Base-by-base conservation (phyloP, 2,329 filamentous ascomycete species). In the Pseudogymnoascus sp. region DNA sequence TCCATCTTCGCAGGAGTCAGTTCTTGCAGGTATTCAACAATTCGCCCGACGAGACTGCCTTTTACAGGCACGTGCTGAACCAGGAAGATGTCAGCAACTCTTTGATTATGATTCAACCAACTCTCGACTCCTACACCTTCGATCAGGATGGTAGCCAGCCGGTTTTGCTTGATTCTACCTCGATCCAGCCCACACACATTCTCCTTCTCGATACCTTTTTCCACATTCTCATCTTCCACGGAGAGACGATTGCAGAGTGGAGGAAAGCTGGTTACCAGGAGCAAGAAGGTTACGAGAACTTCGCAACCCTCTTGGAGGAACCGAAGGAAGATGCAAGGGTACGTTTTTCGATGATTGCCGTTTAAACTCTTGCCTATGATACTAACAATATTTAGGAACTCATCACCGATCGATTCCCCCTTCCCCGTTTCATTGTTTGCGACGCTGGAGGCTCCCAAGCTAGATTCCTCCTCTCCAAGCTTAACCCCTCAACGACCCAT, bases 1-100 rank as follows among this genome's bases (percentile, higher is more conserved):
- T 99, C 82, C 94, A 99, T 76, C 83, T 99, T 65, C 89, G 94
- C 70, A 86, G 94, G 76, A 96, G 92, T 77, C 94, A 97, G 76
- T 99, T 99, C 80, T 77, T 99, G 67, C 94, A 99, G 73, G 92
- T 99, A 63, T 99, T 99, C 84, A 99, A 99, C 81, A 99, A 97
- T 76, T 97, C 93, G 0, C 94, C 94, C 6, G 94, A 99, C 71
- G 94, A 99, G 77, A 99, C 94, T 23, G 94, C 94, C n/a, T 99
- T 99, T 77, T 96, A 97, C 75, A 85, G 94, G 65, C 94, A 99
- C 73, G 92, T 99, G 2, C 82, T 99, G 67, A 96, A 97, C 74
- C 92, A 97, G 71, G 94, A 99, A 76, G 94, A 97, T 76, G 92
- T 96, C 65, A 89, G 90, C 78, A 96, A 97, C 77, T 97, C 92